Conservation (phyloP, 345 rosid species). For the Balakata baccata region DNA sequence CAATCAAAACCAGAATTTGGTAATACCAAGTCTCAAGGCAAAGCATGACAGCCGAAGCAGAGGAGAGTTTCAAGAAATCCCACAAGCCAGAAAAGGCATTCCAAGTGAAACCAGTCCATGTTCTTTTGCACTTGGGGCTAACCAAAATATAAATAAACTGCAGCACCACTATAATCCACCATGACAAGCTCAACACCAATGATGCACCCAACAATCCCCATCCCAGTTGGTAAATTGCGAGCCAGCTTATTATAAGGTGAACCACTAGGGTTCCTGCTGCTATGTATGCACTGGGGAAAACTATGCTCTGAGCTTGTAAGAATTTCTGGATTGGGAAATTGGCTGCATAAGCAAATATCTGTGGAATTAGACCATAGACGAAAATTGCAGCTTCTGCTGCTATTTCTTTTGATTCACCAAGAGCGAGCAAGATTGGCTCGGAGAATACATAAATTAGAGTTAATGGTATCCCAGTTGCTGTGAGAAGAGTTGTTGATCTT, state of each 20-base stretch:
- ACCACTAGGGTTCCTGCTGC: conserved; percentile 12
- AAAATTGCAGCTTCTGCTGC: conserved; percentile 26
- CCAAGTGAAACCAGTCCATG: conserved; percentile 68
- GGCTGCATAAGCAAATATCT: conserved; percentile 24
- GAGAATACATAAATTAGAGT: conserved; percentile 14
- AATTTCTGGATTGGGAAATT: conserved; percentile 34
- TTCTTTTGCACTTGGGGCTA: conserved; percentile 46
- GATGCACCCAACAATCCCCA: conserved; percentile 53
- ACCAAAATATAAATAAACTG: conserved; percentile 50
- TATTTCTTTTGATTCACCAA: conserved; percentile 19
- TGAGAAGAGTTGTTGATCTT: conserved; percentile 21
- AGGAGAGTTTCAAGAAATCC: conserved; percentile 62
- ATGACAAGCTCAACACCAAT: conserved; percentile 61
- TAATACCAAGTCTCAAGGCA: conserved; percentile 42
- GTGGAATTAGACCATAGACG: conserved; percentile 29
- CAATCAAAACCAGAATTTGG: conserved; percentile 23
- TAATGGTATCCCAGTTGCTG: conserved; percentile 17
- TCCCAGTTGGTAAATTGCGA: conserved; percentile 13
- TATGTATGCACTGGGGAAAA: conserved; percentile 27
- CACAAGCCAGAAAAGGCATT: conserved; percentile 66
- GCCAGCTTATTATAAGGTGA: conserved; percentile 20
- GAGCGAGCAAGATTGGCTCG: conserved; percentile 21
- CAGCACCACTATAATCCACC: conserved; percentile 78
- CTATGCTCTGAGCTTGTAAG: conserved; percentile 29
- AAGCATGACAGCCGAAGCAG: conserved; percentile 82